Percentiles rank a stretch among this genome's conserved stretches.
Conservation (phyloP, 2,329 filamentous ascomycete species). For the Byssoonygena ceratinophila region DNA sequence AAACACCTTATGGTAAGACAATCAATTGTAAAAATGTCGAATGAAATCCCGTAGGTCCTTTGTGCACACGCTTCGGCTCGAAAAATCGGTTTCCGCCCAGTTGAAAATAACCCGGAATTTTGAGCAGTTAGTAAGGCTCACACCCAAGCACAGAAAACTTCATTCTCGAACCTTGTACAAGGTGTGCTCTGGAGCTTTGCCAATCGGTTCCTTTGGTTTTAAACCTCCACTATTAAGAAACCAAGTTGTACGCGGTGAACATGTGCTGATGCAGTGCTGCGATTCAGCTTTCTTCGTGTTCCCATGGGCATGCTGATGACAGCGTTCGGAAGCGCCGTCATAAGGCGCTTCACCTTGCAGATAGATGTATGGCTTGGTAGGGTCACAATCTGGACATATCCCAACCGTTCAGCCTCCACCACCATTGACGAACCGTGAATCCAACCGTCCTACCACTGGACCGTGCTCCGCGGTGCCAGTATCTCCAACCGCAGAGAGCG, state of each 20-base stretch:
- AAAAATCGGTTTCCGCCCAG: too few species aligned
- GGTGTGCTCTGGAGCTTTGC: too few species aligned
- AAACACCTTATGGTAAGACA: too few species aligned
- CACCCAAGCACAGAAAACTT: too few species aligned
- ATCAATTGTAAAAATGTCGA: too few species aligned
- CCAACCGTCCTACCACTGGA: slow-evolving; percentile 68
- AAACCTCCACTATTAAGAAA: not conserved
- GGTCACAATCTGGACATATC: slow-evolving; percentile 43
- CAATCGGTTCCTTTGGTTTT: not conserved
- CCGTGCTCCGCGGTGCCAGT: slow-evolving; percentile 72
- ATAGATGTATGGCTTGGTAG: not conserved
- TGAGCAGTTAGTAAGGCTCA: not conserved
- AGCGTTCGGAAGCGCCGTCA: not conserved
- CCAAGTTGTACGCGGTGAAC: not conserved
- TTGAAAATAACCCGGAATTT: too few species aligned
- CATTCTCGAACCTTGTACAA: too few species aligned
- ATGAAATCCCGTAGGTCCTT: too few species aligned
- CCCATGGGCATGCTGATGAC: not conserved
- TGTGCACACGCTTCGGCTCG: too few species aligned
- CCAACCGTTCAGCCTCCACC: slow-evolving; percentile 94
- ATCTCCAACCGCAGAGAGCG: slow-evolving; percentile 72
- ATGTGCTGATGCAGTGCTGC: not conserved
- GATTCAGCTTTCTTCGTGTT: not conserved
- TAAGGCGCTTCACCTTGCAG: not conserved
- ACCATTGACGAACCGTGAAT: slow-evolving; percentile 74